Percentiles rank a stretch among this genome's conserved stretches.
Evolutionary conservation across 805 yeast species (phyloP).

Genomic region (Sugiyamaella lignohabitans): DNA sequence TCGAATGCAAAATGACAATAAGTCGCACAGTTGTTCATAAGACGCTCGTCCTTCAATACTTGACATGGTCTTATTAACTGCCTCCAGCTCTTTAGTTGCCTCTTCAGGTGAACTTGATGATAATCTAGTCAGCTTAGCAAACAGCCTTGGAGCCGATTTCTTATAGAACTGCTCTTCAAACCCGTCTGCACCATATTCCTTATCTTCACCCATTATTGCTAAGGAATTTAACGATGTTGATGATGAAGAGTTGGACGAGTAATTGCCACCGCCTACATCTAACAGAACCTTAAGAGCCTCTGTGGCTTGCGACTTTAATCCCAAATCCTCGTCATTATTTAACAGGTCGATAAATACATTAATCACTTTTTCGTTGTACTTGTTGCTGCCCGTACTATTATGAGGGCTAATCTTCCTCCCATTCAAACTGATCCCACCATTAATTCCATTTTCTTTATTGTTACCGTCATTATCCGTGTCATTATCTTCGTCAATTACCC

Average conservation of each 20-base stretch:
- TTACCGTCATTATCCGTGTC: background rate
- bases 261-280: slow-evolving; percentile 36
- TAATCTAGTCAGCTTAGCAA: slow-evolving; percentile 41
- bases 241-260: background rate
- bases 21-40: slow-evolving; percentile 58
- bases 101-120: slow-evolving; percentile 1
- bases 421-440: background rate
- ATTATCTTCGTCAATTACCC: background rate
- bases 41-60: slow-evolving; percentile 27
- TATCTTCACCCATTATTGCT: slow-evolving; percentile 11
- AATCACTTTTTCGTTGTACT: slow-evolving; percentile 12
- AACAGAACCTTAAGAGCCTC: slow-evolving; percentile 75
- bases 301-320: slow-evolving; percentile 71
- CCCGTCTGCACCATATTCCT: too few species aligned
- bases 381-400: too few species aligned
- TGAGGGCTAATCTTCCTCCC: background rate
- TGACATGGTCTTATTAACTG: background rate
- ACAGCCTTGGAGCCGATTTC: slow-evolving; percentile 53
- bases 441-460: too few species aligned
- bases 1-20: slow-evolving; percentile 58
- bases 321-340: slow-evolving; percentile 56
- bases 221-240: slow-evolving; percentile 10
- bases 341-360: slow-evolving; percentile 48
- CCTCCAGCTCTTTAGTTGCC: background rate
- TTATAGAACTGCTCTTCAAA: slow-evolving; percentile 58